phyloP scores from a whole-genome alignment of 768 basidiomycete species.

The Mycena filopes region DNA sequence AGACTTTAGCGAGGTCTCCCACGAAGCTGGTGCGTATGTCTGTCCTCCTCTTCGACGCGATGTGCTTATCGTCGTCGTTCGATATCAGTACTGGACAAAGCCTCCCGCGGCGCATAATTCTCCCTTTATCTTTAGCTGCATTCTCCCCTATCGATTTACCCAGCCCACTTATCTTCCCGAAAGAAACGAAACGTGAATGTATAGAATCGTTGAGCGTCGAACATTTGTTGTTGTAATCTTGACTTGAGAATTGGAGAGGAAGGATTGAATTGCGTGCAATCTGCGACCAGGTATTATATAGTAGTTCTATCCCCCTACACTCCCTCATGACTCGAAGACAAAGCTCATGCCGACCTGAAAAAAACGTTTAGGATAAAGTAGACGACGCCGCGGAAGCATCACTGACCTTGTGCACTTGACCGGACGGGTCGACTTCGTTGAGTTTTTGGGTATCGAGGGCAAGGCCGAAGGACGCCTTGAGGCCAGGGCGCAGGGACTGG shows the following conservation, averaged over 20 bases:
- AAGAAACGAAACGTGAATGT: conserved; percentile 27
- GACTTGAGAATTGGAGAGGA: background rate
- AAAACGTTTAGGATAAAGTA: background rate
- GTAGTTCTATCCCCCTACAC: conserved; percentile 26
- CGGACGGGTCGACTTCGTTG: conserved; percentile 72
- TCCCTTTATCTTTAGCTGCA: conserved; percentile 21
- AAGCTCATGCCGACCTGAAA: conserved; percentile 76
- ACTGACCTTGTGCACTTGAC: conserved; percentile 80
- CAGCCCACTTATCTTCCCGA: conserved; percentile 7
- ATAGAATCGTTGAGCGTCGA: conserved; percentile 18
- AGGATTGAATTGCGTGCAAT: conserved; percentile 19
- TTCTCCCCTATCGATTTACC: conserved; percentile 25
- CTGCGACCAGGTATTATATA: conserved; percentile 25
- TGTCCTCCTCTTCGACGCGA: background rate
- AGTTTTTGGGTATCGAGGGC: conserved; percentile 94
- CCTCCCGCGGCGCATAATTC: conserved; percentile 39
- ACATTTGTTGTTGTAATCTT: background rate
- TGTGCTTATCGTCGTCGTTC: conserved; percentile 1
- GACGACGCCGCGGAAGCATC: background rate
- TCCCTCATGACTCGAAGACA: conserved; percentile 74
- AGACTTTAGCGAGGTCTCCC: conserved; percentile 76
- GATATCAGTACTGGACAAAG: conserved; percentile 50
- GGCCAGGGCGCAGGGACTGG: conserved; percentile 92
- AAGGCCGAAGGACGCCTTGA: conserved; percentile 93
- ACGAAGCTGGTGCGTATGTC: conserved; percentile 70